Percentiles rank a stretch among this genome's conserved stretches.
These are phyloP conservation scores for Neckera pumila DNA, from an alignment of 225 moss, liverwort and hornwort genomes.

Conservation along the genomic window DNA sequence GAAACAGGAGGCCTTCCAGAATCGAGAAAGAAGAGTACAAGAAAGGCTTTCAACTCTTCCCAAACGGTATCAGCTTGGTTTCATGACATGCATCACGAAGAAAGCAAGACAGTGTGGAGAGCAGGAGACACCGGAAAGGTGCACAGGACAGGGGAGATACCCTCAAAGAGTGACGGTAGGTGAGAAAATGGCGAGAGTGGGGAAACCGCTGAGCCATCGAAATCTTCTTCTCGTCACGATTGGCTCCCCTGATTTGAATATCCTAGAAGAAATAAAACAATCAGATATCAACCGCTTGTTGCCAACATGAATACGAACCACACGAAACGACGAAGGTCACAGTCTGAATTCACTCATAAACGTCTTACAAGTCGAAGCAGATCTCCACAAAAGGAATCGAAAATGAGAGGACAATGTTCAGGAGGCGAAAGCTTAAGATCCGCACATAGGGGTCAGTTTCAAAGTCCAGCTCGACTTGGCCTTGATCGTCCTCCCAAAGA, in stretches of 20 bases:
- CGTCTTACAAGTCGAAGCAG: neutral
- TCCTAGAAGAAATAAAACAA: conserved; percentile 10
- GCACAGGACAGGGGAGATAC: neutral
- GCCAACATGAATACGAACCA: neutral
- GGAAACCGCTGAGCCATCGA: conserved; percentile 35
- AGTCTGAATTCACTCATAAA: neutral
- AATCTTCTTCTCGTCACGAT: conserved; percentile 46
- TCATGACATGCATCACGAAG: neutral
- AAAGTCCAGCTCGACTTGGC: conserved; percentile 71
- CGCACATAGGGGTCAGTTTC: conserved; percentile 52
- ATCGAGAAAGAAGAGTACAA: neutral
- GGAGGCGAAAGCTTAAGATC: neutral
- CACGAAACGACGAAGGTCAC: neutral
- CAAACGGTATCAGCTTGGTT: neutral
- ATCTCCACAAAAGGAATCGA: neutral
- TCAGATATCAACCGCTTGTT: neutral
- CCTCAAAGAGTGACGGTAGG: conserved; percentile 61
- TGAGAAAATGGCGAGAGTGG: conserved; percentile 34
- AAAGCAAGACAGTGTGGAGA: neutral
- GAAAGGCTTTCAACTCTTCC: neutral
- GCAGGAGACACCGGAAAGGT: neutral
- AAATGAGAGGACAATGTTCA: neutral
- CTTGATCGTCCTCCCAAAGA: conserved; percentile 83
- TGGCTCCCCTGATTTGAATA: conserved; percentile 77
- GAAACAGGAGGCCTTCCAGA: neutral